phyloP scores from a whole-genome alignment of 805 yeast species.

The Monosporozyma servazzii region DNA sequence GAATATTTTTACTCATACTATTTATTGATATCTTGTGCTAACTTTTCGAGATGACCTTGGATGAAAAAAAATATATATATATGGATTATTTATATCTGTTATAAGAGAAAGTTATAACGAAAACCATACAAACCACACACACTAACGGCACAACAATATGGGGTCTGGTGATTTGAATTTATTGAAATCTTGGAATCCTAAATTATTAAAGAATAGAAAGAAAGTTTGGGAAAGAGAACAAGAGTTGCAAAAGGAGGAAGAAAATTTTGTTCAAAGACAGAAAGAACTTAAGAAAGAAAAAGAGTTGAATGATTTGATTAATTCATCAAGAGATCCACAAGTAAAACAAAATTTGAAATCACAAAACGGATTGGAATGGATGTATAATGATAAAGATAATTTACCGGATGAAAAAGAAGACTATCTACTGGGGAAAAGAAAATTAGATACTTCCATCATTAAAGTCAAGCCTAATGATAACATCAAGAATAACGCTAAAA shows the following conservation, averaged over 20 bases:
- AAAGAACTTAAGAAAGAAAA: slow-evolving; percentile 55
- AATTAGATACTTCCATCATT: slow-evolving; percentile 11
- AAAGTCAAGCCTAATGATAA: slow-evolving; percentile 1
- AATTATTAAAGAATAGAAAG: slow-evolving; percentile 70
- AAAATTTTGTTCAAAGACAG: slow-evolving; percentile 51
- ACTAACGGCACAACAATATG: neutral
- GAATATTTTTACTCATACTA: neutral
- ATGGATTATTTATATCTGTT: neutral
- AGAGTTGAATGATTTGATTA: slow-evolving; percentile 49
- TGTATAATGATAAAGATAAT: slow-evolving; percentile 49
- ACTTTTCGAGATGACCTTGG: neutral
- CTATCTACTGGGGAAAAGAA: slow-evolving; percentile 17
- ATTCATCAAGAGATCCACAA: slow-evolving; percentile 33
- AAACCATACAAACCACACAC: neutral
- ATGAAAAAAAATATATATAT: no score
- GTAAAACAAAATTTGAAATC: neutral
- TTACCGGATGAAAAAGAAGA: slow-evolving; percentile 11
- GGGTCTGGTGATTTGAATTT: slow-evolving; percentile 73
- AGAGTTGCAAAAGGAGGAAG: slow-evolving; percentile 61
- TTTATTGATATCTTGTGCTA: neutral
- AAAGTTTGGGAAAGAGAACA: slow-evolving; percentile 81
- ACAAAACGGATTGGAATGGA: slow-evolving; percentile 64
- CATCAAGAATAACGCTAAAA: neutral
- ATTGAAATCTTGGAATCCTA: slow-evolving; percentile 96
- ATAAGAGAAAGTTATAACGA: neutral